A percentile compares a stretch with the other conserved stretches of the same genome.
phyloP scores from a whole-genome alignment of 2,329 filamentous ascomycete genomes.

The Penicillium occitanis region DNA sequence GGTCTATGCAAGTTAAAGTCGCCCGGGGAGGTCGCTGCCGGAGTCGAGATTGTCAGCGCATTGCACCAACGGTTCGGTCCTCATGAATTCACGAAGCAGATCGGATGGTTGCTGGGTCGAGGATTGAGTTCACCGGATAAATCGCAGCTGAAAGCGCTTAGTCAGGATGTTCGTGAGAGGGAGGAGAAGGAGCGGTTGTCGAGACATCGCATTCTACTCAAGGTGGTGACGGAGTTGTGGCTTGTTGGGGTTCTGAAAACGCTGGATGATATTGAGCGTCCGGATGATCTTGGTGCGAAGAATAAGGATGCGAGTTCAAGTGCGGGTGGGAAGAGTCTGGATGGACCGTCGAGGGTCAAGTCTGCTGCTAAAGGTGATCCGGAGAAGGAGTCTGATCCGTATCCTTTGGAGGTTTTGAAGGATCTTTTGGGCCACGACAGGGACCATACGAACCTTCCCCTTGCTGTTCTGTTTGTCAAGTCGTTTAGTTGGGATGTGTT shows the following conservation, averaged over 20 bases:
- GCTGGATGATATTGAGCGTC: slow-evolving; percentile 66
- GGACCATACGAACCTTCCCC: slow-evolving; percentile 84
- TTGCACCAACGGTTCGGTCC: slow-evolving; percentile 93
- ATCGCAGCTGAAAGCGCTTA: slow-evolving; percentile 72
- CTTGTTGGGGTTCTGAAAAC: slow-evolving; percentile 84
- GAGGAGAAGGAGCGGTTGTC: slow-evolving; percentile 92
- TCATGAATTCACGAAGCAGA: slow-evolving; percentile 81
- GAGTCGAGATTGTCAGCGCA: slow-evolving; percentile 91
- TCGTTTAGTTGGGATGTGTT: slow-evolving; percentile 94
- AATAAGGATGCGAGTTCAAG: slow-evolving; percentile 53
- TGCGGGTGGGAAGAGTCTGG: slow-evolving; percentile 47
- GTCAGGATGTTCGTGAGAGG: slow-evolving; percentile 80
- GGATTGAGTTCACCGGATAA: slow-evolving; percentile 90
- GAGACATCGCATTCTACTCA: slow-evolving; percentile 79
- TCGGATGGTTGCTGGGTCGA: slow-evolving; percentile 89
- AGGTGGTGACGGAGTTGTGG: slow-evolving; percentile 95
- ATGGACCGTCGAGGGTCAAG: slow-evolving; percentile 63
- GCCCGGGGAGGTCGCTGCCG: slow-evolving; percentile 85
- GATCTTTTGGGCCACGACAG: slow-evolving; percentile 91
- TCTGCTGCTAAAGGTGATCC: slow-evolving; percentile 58
- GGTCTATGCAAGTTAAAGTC: slow-evolving; percentile 89
- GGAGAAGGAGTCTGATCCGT: slow-evolving; percentile 76
- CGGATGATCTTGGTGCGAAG: slow-evolving; percentile 59
- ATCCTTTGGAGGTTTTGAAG: slow-evolving; percentile 95
- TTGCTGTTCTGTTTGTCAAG: slow-evolving; percentile 94